Percentiles rank a stretch among this genome's conserved stretches.
phyloP scores from a whole-genome alignment of 345 rosid genomes.

The Sisymbrium irio region DNA sequence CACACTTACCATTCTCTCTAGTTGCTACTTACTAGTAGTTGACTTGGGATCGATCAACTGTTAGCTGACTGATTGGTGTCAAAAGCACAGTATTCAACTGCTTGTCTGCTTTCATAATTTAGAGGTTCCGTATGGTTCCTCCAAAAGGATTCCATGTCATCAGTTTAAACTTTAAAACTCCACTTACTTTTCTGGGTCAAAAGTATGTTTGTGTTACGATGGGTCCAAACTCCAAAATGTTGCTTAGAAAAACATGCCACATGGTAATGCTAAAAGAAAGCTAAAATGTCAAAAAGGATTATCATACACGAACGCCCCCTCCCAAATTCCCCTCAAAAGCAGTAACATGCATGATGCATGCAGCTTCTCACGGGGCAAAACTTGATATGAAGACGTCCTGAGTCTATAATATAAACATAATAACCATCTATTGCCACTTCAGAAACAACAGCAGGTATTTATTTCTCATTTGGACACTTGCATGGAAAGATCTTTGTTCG shows the following conservation, averaged over 20 bases:
- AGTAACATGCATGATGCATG: constrained; percentile 34
- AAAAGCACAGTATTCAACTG: neutral
- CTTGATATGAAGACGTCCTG: constrained; percentile 62
- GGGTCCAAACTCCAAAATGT: too few relatives aligned
- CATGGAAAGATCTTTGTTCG: constrained; percentile 20
- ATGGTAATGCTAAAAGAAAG: neutral
- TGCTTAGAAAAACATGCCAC: too few relatives aligned
- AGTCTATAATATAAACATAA: constrained; percentile 79
- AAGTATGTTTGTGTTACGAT: too few relatives aligned
- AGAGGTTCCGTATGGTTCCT: too few relatives aligned
- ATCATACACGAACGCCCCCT: neutral
- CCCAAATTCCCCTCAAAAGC: neutral
- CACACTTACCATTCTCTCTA: neutral
- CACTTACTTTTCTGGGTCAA: too few relatives aligned
- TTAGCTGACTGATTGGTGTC: neutral
- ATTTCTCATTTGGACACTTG: neutral
- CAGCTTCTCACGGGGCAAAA: constrained; percentile 52
- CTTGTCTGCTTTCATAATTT: neutral
- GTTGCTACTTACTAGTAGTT: neutral
- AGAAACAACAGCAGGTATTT: constrained; percentile 43
- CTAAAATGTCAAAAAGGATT: neutral
- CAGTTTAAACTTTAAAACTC: too few relatives aligned
- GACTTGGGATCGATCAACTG: neutral
- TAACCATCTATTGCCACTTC: constrained; percentile 63
- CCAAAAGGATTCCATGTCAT: too few relatives aligned